These are phyloP conservation scores for Cladophialophora immunda DNA, from an alignment of 2,329 filamentous ascomycete genomes.

Conservation along the genomic window DNA sequence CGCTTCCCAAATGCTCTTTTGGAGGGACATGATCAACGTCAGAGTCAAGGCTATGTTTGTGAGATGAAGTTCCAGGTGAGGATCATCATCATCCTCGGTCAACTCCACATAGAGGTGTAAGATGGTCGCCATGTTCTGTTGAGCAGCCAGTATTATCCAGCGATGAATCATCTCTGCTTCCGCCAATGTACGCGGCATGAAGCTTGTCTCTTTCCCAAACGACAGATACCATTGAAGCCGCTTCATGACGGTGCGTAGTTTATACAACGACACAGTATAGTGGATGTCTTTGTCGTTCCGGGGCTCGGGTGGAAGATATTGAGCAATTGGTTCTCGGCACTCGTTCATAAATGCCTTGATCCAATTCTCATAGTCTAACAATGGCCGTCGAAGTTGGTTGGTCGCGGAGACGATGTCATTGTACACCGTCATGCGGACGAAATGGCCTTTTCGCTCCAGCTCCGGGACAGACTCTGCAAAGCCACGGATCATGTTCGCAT, in stretches of 20 bases:
- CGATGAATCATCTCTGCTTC: not conserved
- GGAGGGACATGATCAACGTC: constrained; percentile 1
- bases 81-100: not conserved
- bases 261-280: not conserved
- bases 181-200: not conserved
- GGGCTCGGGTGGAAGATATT: not conserved
- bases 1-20: constrained; percentile 1
- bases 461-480: not conserved
- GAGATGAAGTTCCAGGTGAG: not conserved
- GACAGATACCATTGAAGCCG: constrained; percentile 2
- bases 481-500: constrained; percentile 1
- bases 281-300: not conserved
- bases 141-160: not conserved
- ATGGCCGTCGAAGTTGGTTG: not conserved
- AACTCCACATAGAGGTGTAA: not conserved
- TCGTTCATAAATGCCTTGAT: not conserved
- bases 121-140: not conserved
- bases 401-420: constrained; percentile 3
- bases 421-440: not conserved
- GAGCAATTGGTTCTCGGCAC: not conserved
- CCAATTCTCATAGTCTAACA: not conserved
- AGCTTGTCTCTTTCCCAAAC: not conserved
- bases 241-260: not conserved
- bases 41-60: not conserved
- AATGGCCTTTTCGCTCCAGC: not conserved